Evolutionary conservation across 2,329 filamentous ascomycete genomes (phyloP), one percentile per base, ranked within the genome.

Genomic region (Beauveria medogensis): DNA sequence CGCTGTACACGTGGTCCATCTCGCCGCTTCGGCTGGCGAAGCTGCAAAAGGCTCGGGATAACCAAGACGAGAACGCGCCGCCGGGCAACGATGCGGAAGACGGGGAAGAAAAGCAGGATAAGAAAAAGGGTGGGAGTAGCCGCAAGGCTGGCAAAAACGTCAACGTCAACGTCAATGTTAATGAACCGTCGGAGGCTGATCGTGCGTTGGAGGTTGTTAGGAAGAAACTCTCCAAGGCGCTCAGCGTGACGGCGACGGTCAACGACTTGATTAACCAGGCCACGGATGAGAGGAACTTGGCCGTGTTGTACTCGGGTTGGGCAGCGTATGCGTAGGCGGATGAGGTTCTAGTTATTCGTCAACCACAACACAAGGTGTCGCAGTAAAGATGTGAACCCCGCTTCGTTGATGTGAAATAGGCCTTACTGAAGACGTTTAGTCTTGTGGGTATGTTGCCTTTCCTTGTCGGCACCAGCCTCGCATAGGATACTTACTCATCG

Each of bases 191-290:
- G 28, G 95, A 99, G 74, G 95, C 94, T 2, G 92, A 96, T 65
- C 82, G 95, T 61, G 94, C 95, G 1, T 79, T 99, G 60, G 91
- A 92, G 61, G 89, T 97, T 24, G 94, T 99, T 61, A 86, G 90
- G 71, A 97, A 97, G 83, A 99, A 99, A 77, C 75, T 99, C 66
- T 90, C 89, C 64, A 96, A 96, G 80, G 92, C 90, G 2, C 74
- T 99, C 71, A 99, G 93, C 72, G 93, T 96, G 20, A 90, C 89
- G 60, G 95, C 94, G 3, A 97, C 92, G 16, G 94, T 99, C 59
- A 97, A 97, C 69, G 94, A 99, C 71, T 76, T 99, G 65, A 99
- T 99, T 65, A 94, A 97, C 71, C 90, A 96, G 75, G 93, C 94
- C 8, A 93, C 89, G 2, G 94, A 99, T 73, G 92, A 96, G 77